A percentile compares a stretch with the other conserved stretches of the same genome.
Conservation (phyloP, 2,329 filamentous ascomycete species). For the Cordyceps cateniannulata region DNA sequence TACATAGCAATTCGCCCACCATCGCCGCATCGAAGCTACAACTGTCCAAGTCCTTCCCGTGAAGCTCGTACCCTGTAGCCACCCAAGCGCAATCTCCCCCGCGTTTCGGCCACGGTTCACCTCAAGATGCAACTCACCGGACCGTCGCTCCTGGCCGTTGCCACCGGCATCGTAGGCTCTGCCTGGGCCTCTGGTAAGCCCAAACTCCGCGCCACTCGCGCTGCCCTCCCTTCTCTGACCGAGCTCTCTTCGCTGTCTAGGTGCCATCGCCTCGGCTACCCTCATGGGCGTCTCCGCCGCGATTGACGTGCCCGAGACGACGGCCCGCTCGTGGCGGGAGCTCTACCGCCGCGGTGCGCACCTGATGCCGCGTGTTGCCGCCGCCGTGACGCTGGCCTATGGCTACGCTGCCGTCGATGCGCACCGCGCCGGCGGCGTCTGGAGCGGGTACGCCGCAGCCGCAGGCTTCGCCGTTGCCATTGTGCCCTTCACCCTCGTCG, state of each 20-base stretch:
- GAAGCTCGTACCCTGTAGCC: not conserved
- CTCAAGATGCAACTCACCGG: constrained; percentile 16
- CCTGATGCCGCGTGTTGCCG: constrained; percentile 31
- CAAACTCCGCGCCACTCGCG: no score
- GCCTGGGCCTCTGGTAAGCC: constrained; percentile 30
- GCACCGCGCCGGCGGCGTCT: constrained; percentile 20
- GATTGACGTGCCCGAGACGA: constrained; percentile 22
- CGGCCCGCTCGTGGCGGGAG: constrained; percentile 30
- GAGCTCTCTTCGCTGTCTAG: constrained; percentile 21
- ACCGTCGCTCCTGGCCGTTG: constrained; percentile 27
- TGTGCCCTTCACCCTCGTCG: constrained; percentile 32
- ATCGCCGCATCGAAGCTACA: no score
- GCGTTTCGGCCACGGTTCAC: not conserved
- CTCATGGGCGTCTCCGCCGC: constrained; percentile 28
- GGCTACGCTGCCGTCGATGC: constrained; percentile 30
- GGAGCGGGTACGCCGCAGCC: constrained; percentile 28
- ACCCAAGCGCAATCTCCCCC: not conserved
- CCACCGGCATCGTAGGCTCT: constrained; percentile 32
- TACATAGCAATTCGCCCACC: not conserved
- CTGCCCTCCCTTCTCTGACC: not conserved
- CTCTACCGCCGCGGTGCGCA: constrained; percentile 31
- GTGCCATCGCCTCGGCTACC: constrained; percentile 30
- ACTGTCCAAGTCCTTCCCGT: not conserved
- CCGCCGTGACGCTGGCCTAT: constrained; percentile 27
- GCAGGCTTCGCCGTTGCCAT: constrained; percentile 29